These are phyloP conservation scores for Penicillium freii DNA, from an alignment of 2,329 filamentous ascomycete genomes.

Conservation along the genomic window DNA sequence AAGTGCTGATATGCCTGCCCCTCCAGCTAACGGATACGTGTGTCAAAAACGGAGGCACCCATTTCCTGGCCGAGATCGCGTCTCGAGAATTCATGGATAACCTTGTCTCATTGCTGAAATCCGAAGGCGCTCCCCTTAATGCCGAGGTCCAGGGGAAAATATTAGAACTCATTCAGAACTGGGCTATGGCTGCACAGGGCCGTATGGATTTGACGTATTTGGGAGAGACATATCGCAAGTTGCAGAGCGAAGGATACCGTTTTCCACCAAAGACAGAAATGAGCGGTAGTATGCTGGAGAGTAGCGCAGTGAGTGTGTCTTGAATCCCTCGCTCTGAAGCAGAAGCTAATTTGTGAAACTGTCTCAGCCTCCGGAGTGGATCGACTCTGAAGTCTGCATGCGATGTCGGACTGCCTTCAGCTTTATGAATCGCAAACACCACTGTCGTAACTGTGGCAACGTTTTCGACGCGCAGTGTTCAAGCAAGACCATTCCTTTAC, in stretches of 20 bases:
- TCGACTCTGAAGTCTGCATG: slow-evolving; percentile 98
- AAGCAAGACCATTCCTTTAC: slow-evolving; percentile 79
- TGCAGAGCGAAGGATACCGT: slow-evolving; percentile 81
- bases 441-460: slow-evolving; percentile 96
- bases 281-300: slow-evolving; percentile 96
- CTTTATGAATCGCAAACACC: slow-evolving; percentile 97
- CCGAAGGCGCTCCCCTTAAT: slow-evolving; percentile 73
- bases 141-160: slow-evolving; percentile 85
- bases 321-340: not conserved
- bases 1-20: slow-evolving; percentile 49
- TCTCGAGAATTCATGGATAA: slow-evolving; percentile 99
- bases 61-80: slow-evolving; percentile 93
- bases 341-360: slow-evolving; percentile 10
- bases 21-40: slow-evolving; percentile 88
- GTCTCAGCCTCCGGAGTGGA: slow-evolving; percentile 86
- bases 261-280: slow-evolving; percentile 87
- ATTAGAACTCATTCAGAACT: slow-evolving; percentile 86
- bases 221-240: slow-evolving; percentile 75
- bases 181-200: slow-evolving; percentile 85
- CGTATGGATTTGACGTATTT: slow-evolving; percentile 82
- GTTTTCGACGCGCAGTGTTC: slow-evolving; percentile 97
- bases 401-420: slow-evolving; percentile 92
- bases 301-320: slow-evolving; percentile 71
- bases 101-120: slow-evolving; percentile 81
- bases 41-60: slow-evolving; percentile 94